phyloP scores from a whole-genome alignment of 192 early-diverging fungal genomes.

The Gigaspora rosea region DNA sequence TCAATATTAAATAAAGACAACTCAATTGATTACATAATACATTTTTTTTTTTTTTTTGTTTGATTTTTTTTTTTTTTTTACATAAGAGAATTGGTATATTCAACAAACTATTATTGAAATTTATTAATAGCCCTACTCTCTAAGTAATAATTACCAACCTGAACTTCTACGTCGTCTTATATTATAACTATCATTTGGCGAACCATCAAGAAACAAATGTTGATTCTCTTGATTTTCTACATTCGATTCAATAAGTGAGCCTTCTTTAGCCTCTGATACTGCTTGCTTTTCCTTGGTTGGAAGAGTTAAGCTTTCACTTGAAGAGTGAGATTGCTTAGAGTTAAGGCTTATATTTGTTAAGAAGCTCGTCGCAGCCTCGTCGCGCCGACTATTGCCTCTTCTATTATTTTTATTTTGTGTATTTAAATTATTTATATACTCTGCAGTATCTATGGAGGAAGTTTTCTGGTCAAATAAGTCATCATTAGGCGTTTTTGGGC shows the following conservation, averaged over 20 bases:
- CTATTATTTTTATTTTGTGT: neutral
- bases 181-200: neutral
- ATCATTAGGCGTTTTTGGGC: neutral
- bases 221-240: neutral
- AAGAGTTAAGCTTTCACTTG: neutral
- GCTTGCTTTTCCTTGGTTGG: constrained; percentile 9
- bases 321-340: neutral
- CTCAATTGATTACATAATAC: neutral
- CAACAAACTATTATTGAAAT: neutral
- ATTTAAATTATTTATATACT: neutral
- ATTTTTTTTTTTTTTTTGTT: neutral
- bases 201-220: neutral
- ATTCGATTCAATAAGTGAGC: neutral
- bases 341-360: constrained; percentile 17
- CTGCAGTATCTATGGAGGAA: constrained; percentile 19
- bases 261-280: neutral
- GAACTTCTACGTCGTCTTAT: neutral
- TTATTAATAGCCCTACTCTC: neutral
- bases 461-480: neutral
- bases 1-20: constrained; percentile 1
- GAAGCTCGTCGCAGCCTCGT: constrained; percentile 6
- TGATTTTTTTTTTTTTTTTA: constrained; percentile 1
- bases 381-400: constrained; percentile 25
- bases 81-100: neutral
- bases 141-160: constrained; percentile 5